Evolutionary conservation across 192 early-diverging fungal species (phyloP).

Genomic region (Gonapodya sp.): DNA sequence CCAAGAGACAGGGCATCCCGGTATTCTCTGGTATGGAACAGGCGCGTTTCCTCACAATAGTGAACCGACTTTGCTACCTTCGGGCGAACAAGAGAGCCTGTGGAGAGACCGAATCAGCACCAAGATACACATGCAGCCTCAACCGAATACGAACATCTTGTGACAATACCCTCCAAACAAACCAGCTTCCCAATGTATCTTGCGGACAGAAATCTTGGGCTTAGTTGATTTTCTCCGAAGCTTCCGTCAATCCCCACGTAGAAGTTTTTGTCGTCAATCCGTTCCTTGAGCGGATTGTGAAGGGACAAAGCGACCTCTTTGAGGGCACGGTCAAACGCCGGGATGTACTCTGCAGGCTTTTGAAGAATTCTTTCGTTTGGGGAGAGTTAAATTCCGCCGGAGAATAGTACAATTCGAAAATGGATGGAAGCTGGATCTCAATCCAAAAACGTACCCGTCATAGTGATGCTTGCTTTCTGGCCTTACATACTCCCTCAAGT

Average conservation of each 20-base stretch:
- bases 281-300: constrained; percentile 25
- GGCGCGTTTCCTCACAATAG: constrained; percentile 74
- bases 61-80: constrained; percentile 89
- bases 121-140: not conserved
- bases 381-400: constrained; percentile 1
- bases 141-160: constrained; percentile 56
- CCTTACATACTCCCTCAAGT: constrained; percentile 60
- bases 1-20: constrained; percentile 74
- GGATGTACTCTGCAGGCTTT: constrained; percentile 72
- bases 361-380: constrained; percentile 42
- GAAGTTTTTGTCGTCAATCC: constrained; percentile 35
- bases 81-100: constrained; percentile 87
- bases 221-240: constrained; percentile 82
- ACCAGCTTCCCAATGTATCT: constrained; percentile 74
- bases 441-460: constrained; percentile 42
- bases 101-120: not conserved
- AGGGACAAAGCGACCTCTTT: constrained; percentile 41
- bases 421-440: not conserved
- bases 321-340: constrained; percentile 70
- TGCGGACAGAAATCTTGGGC: constrained; percentile 76
- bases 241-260: constrained; percentile 81
- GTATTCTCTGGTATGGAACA: constrained; percentile 78
- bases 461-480: constrained; percentile 46
- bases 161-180: constrained; percentile 95
- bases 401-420: not conserved